Conservation (phyloP, 306 rosid species). For the Rosa multiflora region DNA sequence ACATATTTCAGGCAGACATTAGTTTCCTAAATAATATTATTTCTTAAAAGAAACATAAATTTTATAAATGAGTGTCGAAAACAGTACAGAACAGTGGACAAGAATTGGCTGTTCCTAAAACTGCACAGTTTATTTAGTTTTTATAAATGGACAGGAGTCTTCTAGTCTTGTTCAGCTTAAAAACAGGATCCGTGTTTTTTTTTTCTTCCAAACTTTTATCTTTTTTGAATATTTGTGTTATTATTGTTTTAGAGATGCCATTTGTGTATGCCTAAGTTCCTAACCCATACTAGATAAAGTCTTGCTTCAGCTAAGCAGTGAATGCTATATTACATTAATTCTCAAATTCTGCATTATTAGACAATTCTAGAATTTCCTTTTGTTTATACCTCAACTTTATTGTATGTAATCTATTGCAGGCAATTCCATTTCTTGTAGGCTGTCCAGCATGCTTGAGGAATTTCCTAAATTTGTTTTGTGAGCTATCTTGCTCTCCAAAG, state of each 20-base stretch:
- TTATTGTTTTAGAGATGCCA: neutral
- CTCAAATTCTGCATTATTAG: neutral
- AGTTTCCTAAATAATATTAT: neutral
- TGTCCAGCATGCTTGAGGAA: constrained; percentile 99
- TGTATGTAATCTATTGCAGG: constrained; percentile 54
- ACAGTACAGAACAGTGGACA: neutral
- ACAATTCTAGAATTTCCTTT: neutral
- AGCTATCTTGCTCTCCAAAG: constrained; percentile 92
- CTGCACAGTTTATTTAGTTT: neutral
- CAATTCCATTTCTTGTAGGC: constrained; percentile 91
- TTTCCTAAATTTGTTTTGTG: constrained; percentile 88
- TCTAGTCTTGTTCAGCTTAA: neutral
- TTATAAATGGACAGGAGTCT: neutral
- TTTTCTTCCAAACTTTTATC: neutral
- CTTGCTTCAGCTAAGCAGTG: neutral
- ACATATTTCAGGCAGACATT: neutral
- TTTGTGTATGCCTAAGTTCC: neutral
- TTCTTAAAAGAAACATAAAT: neutral
- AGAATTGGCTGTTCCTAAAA: neutral
- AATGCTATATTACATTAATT: too few species aligned
- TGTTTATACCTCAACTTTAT: neutral
- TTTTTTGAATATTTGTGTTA: neutral
- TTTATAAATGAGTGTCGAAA: neutral
- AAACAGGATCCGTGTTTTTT: neutral
- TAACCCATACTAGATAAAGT: neutral